Base-by-base conservation (phyloP, 495 filamentous ascomycete genomes). In the Aspergillus wentii region DNA sequence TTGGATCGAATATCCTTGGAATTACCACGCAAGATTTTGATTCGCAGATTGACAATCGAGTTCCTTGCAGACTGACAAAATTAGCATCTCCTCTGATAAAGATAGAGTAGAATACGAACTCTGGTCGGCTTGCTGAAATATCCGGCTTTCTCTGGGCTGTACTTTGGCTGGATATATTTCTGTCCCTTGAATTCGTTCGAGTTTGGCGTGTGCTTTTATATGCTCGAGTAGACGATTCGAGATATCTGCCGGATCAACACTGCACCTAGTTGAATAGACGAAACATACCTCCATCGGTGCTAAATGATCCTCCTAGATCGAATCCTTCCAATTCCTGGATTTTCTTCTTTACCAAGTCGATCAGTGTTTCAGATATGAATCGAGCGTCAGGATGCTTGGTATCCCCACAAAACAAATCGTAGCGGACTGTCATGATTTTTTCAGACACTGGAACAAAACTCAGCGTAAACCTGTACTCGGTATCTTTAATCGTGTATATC, bases 41-140 rank as follows among this genome's bases (percentile, higher is more conserved):
- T 14, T 36, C 5, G 15, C 20, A 21, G 13, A 22, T 16, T 26
- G 27, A 30, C 61, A 65, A 15, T 65, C 59, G 8, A 65, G 33
- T n/a, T 61, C 52, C 30, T 59, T 59, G 41, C 61, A 65, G 17
- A 65, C 61, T 65, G 20, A 38, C 0, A 27, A 17, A 1, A 21
- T 42, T 5, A 42, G 32, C 17, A 9, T 15, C 4, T 20, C 19
- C 14, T 29, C 23, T 1, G 5, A 13, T 5, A 3, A 2, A 25
- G 14, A 4, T 13, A 8, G 1, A 17, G n/a, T 4, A 16, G 11
- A 8, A 1, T 1, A 54, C 62, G 46, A 17, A 66, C 62, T 30
- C 28, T 66, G 52, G 14, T 66, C 60, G 11, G 62, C 62, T 19
- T 57, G 52, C 15, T 62, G 51, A 33, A 62, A 66, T 16, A 47